Evolutionary conservation across 345 rosid genomes (phyloP).

Genomic region (Salix koriyanagi): DNA sequence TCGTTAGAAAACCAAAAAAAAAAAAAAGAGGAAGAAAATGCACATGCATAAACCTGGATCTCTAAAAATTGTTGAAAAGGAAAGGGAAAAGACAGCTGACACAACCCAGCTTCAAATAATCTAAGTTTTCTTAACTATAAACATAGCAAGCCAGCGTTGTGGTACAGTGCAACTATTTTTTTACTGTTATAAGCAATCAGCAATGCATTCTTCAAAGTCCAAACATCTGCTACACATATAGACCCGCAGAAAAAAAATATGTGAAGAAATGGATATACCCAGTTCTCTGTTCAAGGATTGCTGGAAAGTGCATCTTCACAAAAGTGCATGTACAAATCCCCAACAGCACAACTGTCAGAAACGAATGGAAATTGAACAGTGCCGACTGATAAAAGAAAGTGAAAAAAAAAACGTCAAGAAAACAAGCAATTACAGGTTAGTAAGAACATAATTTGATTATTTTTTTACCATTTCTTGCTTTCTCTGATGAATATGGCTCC

Average conservation of each 20-base stretch:
- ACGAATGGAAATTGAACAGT: slow-evolving; percentile 90
- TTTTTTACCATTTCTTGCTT: slow-evolving; percentile 20
- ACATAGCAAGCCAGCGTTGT: neutral
- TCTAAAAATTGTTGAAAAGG: neutral
- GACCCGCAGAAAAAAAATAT: neutral
- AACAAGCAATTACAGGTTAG: neutral
- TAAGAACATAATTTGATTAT: neutral
- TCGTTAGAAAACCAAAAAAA: neutral
- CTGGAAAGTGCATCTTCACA: slow-evolving; percentile 95
- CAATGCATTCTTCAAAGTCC: neutral
- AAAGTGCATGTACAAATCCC: slow-evolving; percentile 89
- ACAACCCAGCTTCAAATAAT: neutral
- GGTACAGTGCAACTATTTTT: neutral
- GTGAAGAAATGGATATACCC: slow-evolving; percentile 41
- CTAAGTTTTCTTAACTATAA: neutral
- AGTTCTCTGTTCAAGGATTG: slow-evolving; percentile 83
- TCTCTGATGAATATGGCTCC: neutral
- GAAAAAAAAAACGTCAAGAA: neutral
- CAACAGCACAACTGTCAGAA: slow-evolving; percentile 78
- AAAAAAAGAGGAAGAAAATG: neutral
- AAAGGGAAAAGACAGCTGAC: neutral
- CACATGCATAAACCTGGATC: neutral
- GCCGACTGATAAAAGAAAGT: slow-evolving; percentile 58
- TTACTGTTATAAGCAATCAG: neutral
- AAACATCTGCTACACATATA: neutral